Percentiles rank a stretch among this genome's conserved stretches.
Conservation (phyloP, 371 early-diverging fungal genomes). For the Mortierella sp. region DNA sequence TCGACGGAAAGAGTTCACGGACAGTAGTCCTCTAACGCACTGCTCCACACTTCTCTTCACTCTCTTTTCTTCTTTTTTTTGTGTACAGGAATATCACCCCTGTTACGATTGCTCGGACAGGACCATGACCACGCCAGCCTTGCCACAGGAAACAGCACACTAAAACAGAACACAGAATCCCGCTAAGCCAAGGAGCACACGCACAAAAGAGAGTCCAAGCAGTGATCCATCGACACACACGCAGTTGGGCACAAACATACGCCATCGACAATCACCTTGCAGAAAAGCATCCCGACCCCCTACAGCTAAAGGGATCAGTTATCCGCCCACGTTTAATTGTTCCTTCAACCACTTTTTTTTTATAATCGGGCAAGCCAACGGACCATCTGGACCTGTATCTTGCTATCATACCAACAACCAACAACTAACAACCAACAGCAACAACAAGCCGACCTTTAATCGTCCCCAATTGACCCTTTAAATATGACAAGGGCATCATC, state of each 20-base stretch:
- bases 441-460: neutral
- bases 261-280: neutral
- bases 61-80: neutral
- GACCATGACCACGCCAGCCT: slow-evolving; percentile 6
- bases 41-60: neutral
- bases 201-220: neutral
- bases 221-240: neutral
- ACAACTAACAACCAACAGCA: too few relatives aligned
- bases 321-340: too few relatives aligned
- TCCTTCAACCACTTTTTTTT: neutral
- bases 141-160: neutral
- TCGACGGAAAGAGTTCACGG: neutral
- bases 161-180: slow-evolving; percentile 1
- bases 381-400: neutral
- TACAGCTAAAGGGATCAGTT: neutral
- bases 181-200: neutral
- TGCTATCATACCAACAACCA: neutral
- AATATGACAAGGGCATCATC: slow-evolving; percentile 54
- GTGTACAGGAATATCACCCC: neutral
- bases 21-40: neutral
- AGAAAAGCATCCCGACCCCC: neutral
- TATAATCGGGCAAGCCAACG: neutral
- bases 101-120: neutral
- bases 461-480: slow-evolving; percentile 2
- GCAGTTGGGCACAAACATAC: neutral